These are phyloP conservation scores for Saturnispora silvae DNA, from an alignment of 805 yeast genomes.

Conservation along the genomic window DNA sequence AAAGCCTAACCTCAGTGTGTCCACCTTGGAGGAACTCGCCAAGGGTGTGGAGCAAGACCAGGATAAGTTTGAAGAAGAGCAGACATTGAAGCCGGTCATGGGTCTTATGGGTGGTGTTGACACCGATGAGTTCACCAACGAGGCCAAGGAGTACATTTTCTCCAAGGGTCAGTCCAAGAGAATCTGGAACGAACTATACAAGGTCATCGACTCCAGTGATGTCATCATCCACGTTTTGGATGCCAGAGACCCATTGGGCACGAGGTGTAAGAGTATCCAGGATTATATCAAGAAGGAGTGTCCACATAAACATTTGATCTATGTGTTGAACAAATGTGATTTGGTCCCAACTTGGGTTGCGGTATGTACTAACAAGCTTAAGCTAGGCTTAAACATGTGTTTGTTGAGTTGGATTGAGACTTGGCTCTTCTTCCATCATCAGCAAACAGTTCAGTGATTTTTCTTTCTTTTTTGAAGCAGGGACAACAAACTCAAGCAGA, in stretches of 20 bases:
- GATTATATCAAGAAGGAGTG: slow-evolving; percentile 88
- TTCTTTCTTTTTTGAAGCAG: too few relatives aligned
- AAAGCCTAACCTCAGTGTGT: slow-evolving; percentile 67
- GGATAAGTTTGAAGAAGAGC: slow-evolving; percentile 58
- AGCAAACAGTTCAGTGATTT: too few relatives aligned
- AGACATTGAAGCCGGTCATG: slow-evolving; percentile 60
- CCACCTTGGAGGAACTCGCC: slow-evolving; percentile 75
- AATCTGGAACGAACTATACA: slow-evolving; percentile 96
- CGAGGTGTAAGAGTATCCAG: slow-evolving; percentile 89
- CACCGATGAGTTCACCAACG: slow-evolving; percentile 76
- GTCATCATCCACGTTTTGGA: slow-evolving; percentile 93
- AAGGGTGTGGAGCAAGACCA: slow-evolving; percentile 45
- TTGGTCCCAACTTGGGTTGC: slow-evolving; percentile 99
- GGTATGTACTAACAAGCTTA: too few relatives aligned
- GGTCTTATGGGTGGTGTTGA: slow-evolving; percentile 69
- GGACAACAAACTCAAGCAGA: too few relatives aligned
- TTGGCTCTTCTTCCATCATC: too few relatives aligned
- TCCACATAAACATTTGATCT: slow-evolving; percentile 92
- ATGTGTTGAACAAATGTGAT: slow-evolving; percentile 94
- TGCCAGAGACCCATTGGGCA: slow-evolving; percentile 96
- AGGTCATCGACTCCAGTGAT: slow-evolving; percentile 95
- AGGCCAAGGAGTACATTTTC: slow-evolving; percentile 92
- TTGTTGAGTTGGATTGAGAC: too few relatives aligned
- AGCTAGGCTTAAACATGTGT: too few relatives aligned
- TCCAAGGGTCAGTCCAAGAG: slow-evolving; percentile 96